Conservation (phyloP, 2,329 filamentous ascomycete genomes). For the Blumeria graminis region DNA sequence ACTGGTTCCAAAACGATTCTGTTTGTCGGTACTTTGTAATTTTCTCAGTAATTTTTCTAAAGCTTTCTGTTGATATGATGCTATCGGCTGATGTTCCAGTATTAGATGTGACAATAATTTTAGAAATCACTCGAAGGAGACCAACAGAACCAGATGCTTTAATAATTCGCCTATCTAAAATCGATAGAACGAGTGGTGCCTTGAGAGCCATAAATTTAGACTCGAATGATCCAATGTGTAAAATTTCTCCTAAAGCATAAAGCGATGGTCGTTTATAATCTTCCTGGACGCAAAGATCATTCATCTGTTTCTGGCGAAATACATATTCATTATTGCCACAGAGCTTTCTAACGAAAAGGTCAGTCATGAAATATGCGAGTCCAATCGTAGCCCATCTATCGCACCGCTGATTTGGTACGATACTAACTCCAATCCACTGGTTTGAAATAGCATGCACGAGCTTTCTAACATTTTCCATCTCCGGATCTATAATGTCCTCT, state of each 20-base stretch:
- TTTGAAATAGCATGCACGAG: slow-evolving; percentile 66
- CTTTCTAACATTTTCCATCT: slow-evolving; percentile 57
- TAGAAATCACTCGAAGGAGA: slow-evolving; percentile 62
- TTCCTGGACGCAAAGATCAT: slow-evolving; percentile 57
- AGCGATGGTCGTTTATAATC: slow-evolving; percentile 68
- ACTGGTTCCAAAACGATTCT: slow-evolving; percentile 82
- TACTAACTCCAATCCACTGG: slow-evolving; percentile 87
- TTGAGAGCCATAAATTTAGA: slow-evolving; percentile 79
- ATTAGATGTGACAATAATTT: slow-evolving; percentile 66
- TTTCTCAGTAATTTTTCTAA: slow-evolving; percentile 69
- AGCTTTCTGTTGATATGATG: slow-evolving; percentile 47
- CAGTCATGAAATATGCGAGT: slow-evolving; percentile 84
- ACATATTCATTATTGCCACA: slow-evolving; percentile 90
- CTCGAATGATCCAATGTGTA: slow-evolving; percentile 67
- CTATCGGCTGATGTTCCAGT: slow-evolving; percentile 51
- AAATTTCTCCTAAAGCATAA: slow-evolving; percentile 49
- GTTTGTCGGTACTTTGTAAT: slow-evolving; percentile 56
- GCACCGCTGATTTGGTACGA: slow-evolving; percentile 55
- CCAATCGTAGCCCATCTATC: slow-evolving; percentile 83
- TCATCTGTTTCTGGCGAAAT: slow-evolving; percentile 65
- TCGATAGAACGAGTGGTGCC: slow-evolving; percentile 73
- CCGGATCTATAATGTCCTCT: slow-evolving; percentile 61
- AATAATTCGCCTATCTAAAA: slow-evolving; percentile 70
- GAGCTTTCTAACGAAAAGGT: slow-evolving; percentile 70
- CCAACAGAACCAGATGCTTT: slow-evolving; percentile 67